Percentiles rank a stretch among this genome's conserved stretches.
Evolutionary conservation across 169 alveolate genomes (phyloP).

Genomic region (Plasmodium gonderi): DNA sequence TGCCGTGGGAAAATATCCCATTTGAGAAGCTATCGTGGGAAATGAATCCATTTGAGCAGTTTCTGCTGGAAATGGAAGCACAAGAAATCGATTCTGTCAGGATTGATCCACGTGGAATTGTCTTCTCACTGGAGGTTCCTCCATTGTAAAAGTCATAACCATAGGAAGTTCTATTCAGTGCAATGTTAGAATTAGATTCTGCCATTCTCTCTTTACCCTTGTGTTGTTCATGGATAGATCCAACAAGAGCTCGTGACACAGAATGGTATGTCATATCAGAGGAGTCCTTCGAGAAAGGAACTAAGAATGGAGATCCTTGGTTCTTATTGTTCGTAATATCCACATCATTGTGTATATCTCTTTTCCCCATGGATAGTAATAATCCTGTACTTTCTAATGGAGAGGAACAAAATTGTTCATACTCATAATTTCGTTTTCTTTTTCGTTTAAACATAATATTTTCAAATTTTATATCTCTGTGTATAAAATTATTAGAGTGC

Average conservation of each 20-base stretch:
- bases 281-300: too few relatives aligned
- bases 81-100: neutral
- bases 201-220: too few relatives aligned
- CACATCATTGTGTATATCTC: too few relatives aligned
- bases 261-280: too few relatives aligned
- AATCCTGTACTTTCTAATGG: neutral
- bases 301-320: too few relatives aligned
- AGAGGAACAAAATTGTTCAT: slow-evolving; percentile 16
- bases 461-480: slow-evolving; percentile 78
- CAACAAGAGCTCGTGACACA: too few relatives aligned
- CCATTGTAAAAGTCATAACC: too few relatives aligned
- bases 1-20: too few relatives aligned
- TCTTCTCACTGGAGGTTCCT: neutral
- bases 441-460: slow-evolving; percentile 73
- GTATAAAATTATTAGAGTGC: slow-evolving; percentile 77
- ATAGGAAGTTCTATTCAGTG: neutral
- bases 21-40: neutral
- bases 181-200: neutral
- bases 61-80: neutral
- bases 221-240: too few relatives aligned
- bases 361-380: too few relatives aligned
- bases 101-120: neutral
- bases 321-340: too few relatives aligned
- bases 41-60: neutral
- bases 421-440: slow-evolving; percentile 3